phyloP scores from a whole-genome alignment of 768 basidiomycete genomes.

The Lanmaoa pseudosensibilis region DNA sequence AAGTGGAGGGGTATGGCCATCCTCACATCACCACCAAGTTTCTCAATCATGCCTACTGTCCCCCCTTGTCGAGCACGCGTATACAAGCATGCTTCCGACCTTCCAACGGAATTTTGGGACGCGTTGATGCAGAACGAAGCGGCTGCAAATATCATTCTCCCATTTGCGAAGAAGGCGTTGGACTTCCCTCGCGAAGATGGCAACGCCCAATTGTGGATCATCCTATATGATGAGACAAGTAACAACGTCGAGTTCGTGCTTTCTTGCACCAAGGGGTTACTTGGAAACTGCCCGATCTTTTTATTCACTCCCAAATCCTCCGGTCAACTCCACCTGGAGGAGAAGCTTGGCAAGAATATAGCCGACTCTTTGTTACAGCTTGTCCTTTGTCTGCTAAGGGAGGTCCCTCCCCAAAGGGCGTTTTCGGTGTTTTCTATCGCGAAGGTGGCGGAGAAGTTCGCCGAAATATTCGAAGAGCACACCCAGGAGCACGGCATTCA shows the following conservation, averaged over 20 bases:
- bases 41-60: conserved; percentile 23
- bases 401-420: conserved; percentile 42
- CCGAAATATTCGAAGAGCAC: conserved; percentile 44
- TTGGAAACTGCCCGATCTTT: conserved; percentile 69
- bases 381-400: conserved; percentile 37
- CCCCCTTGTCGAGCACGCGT: not conserved
- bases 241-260: conserved; percentile 43
- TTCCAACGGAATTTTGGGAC: conserved; percentile 32
- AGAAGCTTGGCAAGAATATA: conserved; percentile 27
- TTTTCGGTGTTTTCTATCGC: conserved; percentile 69
- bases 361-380: conserved; percentile 43
- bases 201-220: conserved; percentile 34
- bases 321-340: conserved; percentile 33
- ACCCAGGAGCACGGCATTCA: conserved; percentile 21
- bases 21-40: conserved; percentile 15
- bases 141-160: conserved; percentile 41
- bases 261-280: conserved; percentile 53
- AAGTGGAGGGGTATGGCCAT: not conserved
- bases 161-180: conserved; percentile 37
- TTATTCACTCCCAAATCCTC: conserved; percentile 49
- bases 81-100: conserved; percentile 7
- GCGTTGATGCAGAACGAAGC: conserved; percentile 31
- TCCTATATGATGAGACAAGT: conserved; percentile 17
- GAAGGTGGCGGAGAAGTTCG: conserved; percentile 46
- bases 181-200: conserved; percentile 1